These are phyloP conservation scores for Fusarium tuaranense DNA, from an alignment of 2,329 filamentous ascomycete genomes.

Conservation along the genomic window DNA sequence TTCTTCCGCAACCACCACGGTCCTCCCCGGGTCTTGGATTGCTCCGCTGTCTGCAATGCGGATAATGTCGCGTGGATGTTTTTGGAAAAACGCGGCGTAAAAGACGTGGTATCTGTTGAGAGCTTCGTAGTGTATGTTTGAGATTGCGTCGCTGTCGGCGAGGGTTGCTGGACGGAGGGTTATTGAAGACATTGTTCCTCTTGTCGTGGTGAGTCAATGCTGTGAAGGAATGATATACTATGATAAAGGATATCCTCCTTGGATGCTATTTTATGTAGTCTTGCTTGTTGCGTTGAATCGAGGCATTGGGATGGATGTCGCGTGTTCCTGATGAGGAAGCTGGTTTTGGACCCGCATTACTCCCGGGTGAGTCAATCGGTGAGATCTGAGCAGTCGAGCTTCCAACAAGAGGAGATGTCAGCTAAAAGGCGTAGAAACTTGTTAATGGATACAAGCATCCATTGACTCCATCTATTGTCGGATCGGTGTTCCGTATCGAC, in stretches of 20 bases:
- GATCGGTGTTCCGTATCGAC: no score
- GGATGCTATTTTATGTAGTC: constrained; percentile 9
- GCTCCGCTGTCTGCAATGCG: constrained; percentile 24
- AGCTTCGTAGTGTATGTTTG: constrained; percentile 32
- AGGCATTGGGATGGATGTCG: background rate
- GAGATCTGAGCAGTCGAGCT: background rate
- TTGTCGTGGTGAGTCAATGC: background rate
- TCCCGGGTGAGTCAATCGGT: constrained; percentile 29
- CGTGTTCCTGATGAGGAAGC: constrained; percentile 32
- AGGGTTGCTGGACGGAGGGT: constrained; percentile 34
- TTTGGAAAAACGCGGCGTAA: constrained; percentile 37
- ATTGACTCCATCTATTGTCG: no score
- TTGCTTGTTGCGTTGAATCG: background rate
- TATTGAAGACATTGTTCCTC: constrained; percentile 17
- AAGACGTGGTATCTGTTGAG: constrained; percentile 35
- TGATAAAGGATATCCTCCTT: background rate
- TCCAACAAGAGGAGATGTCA: background rate
- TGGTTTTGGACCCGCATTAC: constrained; percentile 13
- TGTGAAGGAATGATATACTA: no score
- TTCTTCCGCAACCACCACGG: constrained; percentile 35
- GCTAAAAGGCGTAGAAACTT: background rate
- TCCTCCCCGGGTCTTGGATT: constrained; percentile 23
- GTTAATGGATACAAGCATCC: no score
- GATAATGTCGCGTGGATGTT: constrained; percentile 32
- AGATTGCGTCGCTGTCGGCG: constrained; percentile 32